These are phyloP conservation scores for Stygiomarasmius scandens DNA, from an alignment of 1,284 basidiomycete species.

Conservation along the genomic window DNA sequence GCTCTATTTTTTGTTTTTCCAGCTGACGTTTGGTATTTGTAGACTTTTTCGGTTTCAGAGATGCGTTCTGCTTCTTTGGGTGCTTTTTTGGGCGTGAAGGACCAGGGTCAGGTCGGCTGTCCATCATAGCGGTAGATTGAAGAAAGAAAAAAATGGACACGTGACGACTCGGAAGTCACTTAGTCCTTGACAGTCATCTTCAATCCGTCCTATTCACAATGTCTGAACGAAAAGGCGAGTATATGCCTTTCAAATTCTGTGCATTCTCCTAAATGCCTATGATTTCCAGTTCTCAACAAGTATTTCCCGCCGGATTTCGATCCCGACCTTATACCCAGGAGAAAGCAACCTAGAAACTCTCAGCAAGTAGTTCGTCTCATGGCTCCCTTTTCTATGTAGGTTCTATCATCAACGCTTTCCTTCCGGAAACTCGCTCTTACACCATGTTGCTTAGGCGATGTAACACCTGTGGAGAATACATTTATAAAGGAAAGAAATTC, in stretches of 20 bases:
- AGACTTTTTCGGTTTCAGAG: conserved; percentile 24
- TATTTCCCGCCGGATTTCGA: conserved; percentile 97
- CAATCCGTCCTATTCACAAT: conserved; percentile 45
- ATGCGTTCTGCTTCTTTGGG: conserved; percentile 25
- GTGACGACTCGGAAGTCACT: not conserved
- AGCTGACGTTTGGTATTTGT: conserved; percentile 47
- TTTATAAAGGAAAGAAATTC: conserved; percentile 99
- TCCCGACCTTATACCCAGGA: conserved; percentile 91
- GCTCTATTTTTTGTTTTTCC: conserved; percentile 57
- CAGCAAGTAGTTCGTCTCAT: conserved; percentile 98
- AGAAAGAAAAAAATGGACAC: too few species aligned
- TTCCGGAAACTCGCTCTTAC: conserved; percentile 17
- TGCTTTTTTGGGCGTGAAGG: conserved; percentile 14
- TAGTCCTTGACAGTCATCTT: not conserved
- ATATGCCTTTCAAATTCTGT: not conserved
- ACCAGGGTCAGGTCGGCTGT: conserved; percentile 5
- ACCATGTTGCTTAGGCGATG: conserved; percentile 65
- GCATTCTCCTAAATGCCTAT: conserved; percentile 7
- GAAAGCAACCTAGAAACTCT: conserved; percentile 87
- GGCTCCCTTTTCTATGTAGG: conserved; percentile 97
- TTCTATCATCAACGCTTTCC: conserved; percentile 13
- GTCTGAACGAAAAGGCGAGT: conserved; percentile 85
- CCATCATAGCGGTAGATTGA: conserved; percentile 26
- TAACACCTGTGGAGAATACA: conserved; percentile 96
- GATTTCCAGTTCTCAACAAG: conserved; percentile 77